These are phyloP conservation scores for Usnea hakonensis DNA, from an alignment of 495 filamentous ascomycete genomes.

Conservation along the genomic window DNA sequence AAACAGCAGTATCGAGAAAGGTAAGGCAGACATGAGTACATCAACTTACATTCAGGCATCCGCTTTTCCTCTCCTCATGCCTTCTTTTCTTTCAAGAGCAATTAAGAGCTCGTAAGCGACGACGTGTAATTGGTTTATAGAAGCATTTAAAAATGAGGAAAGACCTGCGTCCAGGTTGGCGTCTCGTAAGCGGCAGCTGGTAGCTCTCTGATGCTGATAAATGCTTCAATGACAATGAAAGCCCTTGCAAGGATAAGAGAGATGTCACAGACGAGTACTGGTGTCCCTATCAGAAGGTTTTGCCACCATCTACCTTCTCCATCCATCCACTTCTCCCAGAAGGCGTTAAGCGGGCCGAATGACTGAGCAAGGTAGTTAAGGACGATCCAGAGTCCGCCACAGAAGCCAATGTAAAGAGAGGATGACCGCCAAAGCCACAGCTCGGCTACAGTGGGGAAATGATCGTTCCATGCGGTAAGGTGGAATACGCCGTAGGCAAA, in stretches of 20 bases:
- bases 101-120: no score
- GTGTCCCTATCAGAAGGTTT: constrained; percentile 8
- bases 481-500: constrained; percentile 26
- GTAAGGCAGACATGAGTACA: no score
- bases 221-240: constrained; percentile 31
- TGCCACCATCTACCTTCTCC: constrained; percentile 13
- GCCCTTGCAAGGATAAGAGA: constrained; percentile 22
- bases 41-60: neutral
- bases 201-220: constrained; percentile 29
- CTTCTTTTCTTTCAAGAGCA: no score
- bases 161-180: constrained; percentile 21
- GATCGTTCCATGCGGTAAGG: constrained; percentile 27
- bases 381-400: constrained; percentile 15
- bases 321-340: constrained; percentile 15
- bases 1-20: no score
- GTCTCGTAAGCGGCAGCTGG: constrained; percentile 28
- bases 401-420: constrained; percentile 17
- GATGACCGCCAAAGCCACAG: constrained; percentile 28
- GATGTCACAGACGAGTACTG: constrained; percentile 17
- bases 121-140: no score
- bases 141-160: constrained; percentile 20
- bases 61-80: no score
- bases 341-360: constrained; percentile 4
- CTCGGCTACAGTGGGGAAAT: constrained; percentile 28
- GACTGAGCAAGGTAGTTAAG: constrained; percentile 11